These are phyloP conservation scores for Wickerhamomyces strasburgensis DNA, from an alignment of 805 yeast species.

Conservation along the genomic window DNA sequence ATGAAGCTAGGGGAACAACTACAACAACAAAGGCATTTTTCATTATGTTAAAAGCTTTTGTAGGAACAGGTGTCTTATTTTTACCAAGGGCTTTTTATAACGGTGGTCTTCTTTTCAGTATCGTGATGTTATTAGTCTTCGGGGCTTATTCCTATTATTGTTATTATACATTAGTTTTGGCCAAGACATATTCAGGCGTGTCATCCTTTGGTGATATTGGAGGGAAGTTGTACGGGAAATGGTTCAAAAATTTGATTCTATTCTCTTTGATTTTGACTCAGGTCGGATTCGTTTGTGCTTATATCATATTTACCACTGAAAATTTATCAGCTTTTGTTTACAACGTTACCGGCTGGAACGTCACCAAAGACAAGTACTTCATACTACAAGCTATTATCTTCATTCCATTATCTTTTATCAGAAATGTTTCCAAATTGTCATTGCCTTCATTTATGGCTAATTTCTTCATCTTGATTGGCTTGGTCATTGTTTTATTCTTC, in stretches of 20 bases:
- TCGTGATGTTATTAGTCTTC: slow-evolving; percentile 47
- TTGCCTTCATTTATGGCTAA: slow-evolving; percentile 70
- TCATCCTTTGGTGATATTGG: slow-evolving; percentile 83
- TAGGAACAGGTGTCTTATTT: slow-evolving; percentile 73
- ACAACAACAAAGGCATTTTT: slow-evolving; percentile 70
- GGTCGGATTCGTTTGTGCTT: slow-evolving; percentile 77
- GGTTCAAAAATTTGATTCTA: slow-evolving; percentile 61
- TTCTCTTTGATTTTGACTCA: slow-evolving; percentile 65
- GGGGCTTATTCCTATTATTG: slow-evolving; percentile 77
- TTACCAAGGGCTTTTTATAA: slow-evolving; percentile 65
- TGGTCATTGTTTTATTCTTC: slow-evolving; percentile 58
- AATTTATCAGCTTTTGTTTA: slow-evolving; percentile 58
- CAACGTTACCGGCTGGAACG: slow-evolving; percentile 41
- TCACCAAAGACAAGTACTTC: slow-evolving; percentile 43
- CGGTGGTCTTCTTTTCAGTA: slow-evolving; percentile 66
- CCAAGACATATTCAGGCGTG: slow-evolving; percentile 57
- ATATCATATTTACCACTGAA: slow-evolving; percentile 73
- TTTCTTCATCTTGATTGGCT: slow-evolving; percentile 60
- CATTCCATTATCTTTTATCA: slow-evolving; percentile 63
- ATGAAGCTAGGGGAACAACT: slow-evolving; percentile 54
- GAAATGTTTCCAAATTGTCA: slow-evolving; percentile 74
- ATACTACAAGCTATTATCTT: slow-evolving; percentile 51
- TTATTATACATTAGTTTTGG: slow-evolving; percentile 55
- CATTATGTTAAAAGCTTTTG: slow-evolving; percentile 65
- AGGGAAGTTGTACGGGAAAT: slow-evolving; percentile 51